A percentile compares a stretch with the other conserved stretches of the same genome.
phyloP scores from a whole-genome alignment of 1,284 basidiomycete species.

The Ustilago vetiveriae region DNA sequence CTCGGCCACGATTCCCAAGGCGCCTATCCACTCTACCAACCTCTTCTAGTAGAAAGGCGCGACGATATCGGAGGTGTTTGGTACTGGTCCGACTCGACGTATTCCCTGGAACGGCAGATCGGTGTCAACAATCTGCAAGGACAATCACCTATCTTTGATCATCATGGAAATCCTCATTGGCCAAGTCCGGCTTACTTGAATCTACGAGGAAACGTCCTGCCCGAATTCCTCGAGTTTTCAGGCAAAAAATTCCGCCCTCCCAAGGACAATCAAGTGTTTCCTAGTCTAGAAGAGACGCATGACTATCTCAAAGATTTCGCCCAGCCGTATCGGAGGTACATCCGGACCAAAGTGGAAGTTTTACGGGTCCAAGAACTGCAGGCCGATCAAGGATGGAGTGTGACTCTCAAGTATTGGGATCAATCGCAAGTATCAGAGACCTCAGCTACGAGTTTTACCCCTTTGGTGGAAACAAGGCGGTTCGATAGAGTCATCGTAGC shows the following conservation, averaged over 20 bases:
- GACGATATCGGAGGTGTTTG: slow-evolving; percentile 60
- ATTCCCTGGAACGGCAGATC: slow-evolving; percentile 29
- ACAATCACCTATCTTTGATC: slow-evolving; percentile 30
- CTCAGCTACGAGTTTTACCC: slow-evolving; percentile 18
- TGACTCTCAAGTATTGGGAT: slow-evolving; percentile 41
- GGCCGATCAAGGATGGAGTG: slow-evolving; percentile 30
- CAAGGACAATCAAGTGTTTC: slow-evolving; percentile 48
- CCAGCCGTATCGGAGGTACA: slow-evolving; percentile 21
- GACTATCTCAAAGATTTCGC: slow-evolving; percentile 45
- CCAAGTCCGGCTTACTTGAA: slow-evolving; percentile 57
- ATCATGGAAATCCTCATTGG: slow-evolving; percentile 47
- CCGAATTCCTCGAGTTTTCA: slow-evolving; percentile 55
- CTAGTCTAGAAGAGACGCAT: slow-evolving; percentile 52
- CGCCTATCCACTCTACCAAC: slow-evolving; percentile 26
- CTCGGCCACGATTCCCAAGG: slow-evolving; percentile 12
- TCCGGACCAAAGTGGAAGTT: slow-evolving; percentile 48
- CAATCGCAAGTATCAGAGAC: neutral
- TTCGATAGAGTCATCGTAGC: slow-evolving; percentile 54
- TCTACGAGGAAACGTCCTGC: slow-evolving; percentile 58
- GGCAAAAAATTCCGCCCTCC: slow-evolving; percentile 42
- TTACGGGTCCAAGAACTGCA: slow-evolving; percentile 46
- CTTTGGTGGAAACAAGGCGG: slow-evolving; percentile 3
- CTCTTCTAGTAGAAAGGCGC: slow-evolving; percentile 50
- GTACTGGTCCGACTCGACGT: slow-evolving; percentile 48
- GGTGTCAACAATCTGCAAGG: slow-evolving; percentile 24